Percentiles rank a stretch among this genome's conserved stretches.
These are phyloP conservation scores for Backusella tarrabulga DNA, from an alignment of 192 early-diverging fungal species.

Conservation along the genomic window DNA sequence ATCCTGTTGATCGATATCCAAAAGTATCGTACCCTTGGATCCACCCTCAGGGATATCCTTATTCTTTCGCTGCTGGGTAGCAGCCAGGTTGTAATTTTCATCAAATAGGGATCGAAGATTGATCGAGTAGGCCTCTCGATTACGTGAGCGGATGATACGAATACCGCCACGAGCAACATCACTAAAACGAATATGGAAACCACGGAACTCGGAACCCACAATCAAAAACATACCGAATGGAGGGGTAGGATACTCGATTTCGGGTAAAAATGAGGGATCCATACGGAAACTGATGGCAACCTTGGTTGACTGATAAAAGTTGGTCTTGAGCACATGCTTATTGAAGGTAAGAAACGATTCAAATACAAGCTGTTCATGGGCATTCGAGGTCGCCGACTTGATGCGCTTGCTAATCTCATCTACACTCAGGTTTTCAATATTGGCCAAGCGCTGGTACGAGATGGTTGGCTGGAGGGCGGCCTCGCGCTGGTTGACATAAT, in stretches of 20 bases:
- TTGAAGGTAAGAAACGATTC: constrained; percentile 96
- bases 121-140: constrained; percentile 95
- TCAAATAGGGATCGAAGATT: constrained; percentile 96
- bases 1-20: constrained; percentile 94
- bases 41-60: constrained; percentile 99
- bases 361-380: constrained; percentile 93
- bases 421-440: constrained; percentile 67
- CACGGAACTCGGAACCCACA: constrained; percentile 97
- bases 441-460: constrained; percentile 88
- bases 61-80: constrained; percentile 98
- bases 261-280: constrained; percentile 89
- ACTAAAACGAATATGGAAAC: constrained; percentile 97
- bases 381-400: constrained; percentile 82
- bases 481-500: constrained; percentile 80
- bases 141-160: constrained; percentile 95
- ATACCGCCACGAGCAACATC: constrained; percentile 99
- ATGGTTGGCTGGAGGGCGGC: constrained; percentile 62
- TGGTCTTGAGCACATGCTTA: constrained; percentile 97
- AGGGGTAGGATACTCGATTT: constrained; percentile 89
- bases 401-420: constrained; percentile 91
- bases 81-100: constrained; percentile 97
- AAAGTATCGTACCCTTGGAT: constrained; percentile 97
- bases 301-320: constrained; percentile 99
- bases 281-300: constrained; percentile 98
- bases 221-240: constrained; percentile 96